Conservation (phyloP, 768 basidiomycete genomes). For the Omphalotus guepiniiformis region DNA sequence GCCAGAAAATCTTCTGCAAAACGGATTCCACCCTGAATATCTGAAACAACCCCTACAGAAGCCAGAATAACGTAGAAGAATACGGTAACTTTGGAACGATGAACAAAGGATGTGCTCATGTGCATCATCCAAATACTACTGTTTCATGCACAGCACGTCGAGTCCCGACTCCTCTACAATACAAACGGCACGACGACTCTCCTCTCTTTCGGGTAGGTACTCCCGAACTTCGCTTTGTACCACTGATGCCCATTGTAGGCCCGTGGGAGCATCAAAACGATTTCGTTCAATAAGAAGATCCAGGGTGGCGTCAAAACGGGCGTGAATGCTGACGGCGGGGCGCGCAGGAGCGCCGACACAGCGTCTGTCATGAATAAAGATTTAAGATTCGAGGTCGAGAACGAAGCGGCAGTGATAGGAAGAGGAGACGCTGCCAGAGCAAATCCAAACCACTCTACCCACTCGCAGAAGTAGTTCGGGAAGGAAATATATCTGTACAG, state of each 20-base stretch:
- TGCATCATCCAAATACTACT: too few species aligned
- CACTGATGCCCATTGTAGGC: slow-evolving; percentile 80
- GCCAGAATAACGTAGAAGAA: too few species aligned
- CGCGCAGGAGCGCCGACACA: slow-evolving; percentile 22
- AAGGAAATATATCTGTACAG: slow-evolving; percentile 79
- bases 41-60: too few species aligned
- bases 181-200: slow-evolving; percentile 79
- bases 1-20: too few species aligned
- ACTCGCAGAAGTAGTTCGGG: slow-evolving; percentile 94
- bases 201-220: slow-evolving; percentile 72
- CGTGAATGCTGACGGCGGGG: slow-evolving; percentile 30
- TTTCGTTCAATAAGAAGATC: slow-evolving; percentile 71
- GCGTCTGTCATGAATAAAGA: not conserved
- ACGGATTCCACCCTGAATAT: too few species aligned
- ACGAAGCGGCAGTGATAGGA: slow-evolving; percentile 24
- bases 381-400: slow-evolving; percentile 8
- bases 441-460: slow-evolving; percentile 92
- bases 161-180: slow-evolving; percentile 31
- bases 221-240: slow-evolving; percentile 75
- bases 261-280: slow-evolving; percentile 76
- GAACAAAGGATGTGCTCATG: too few species aligned
- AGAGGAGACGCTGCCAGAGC: slow-evolving; percentile 67
- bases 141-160: too few species aligned
- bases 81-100: too few species aligned
- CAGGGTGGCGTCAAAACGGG: slow-evolving; percentile 65